Percentiles rank a stretch among this genome's conserved stretches.
Conservation (phyloP, 352 stramenopile species). For the Pythium diclinum region DNA sequence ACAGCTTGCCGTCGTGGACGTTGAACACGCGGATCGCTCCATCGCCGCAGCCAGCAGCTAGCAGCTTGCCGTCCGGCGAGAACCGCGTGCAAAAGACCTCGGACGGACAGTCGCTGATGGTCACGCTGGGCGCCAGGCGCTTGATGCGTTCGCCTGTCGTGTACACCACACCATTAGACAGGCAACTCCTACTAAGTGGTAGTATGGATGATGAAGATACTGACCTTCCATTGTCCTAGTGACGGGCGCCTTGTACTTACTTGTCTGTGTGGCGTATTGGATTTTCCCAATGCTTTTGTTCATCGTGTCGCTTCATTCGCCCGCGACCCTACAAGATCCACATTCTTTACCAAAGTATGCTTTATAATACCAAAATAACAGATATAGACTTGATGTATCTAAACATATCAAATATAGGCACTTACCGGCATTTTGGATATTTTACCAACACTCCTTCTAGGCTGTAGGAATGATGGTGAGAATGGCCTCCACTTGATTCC, state of each 20-base stretch:
- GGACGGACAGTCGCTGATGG: slow-evolving; percentile 82
- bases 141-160: slow-evolving; percentile 44
- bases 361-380: not conserved
- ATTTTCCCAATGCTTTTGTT: not conserved
- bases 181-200: not conserved
- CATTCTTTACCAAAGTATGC: not conserved
- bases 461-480: no score
- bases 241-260: not conserved
- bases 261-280: not conserved
- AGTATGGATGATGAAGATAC: not conserved
- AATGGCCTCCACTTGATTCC: no score
- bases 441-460: no score
- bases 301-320: not conserved
- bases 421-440: no score
- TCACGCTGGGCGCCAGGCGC: slow-evolving; percentile 71
- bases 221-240: slow-evolving; percentile 12
- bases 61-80: slow-evolving; percentile 76
- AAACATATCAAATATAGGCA: not conserved
- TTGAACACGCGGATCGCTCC: slow-evolving; percentile 87
- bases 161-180: not conserved
- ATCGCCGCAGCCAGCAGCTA: slow-evolving; percentile 83
- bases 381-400: not conserved
- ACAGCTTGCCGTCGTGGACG: slow-evolving; percentile 66
- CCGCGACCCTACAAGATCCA: slow-evolving; percentile 11
- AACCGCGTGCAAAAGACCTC: slow-evolving; percentile 90